Evolutionary conservation across 345 rosid genomes (phyloP), one percentile per base, ranked within the genome.

Genomic region (Adansonia digitata): DNA sequence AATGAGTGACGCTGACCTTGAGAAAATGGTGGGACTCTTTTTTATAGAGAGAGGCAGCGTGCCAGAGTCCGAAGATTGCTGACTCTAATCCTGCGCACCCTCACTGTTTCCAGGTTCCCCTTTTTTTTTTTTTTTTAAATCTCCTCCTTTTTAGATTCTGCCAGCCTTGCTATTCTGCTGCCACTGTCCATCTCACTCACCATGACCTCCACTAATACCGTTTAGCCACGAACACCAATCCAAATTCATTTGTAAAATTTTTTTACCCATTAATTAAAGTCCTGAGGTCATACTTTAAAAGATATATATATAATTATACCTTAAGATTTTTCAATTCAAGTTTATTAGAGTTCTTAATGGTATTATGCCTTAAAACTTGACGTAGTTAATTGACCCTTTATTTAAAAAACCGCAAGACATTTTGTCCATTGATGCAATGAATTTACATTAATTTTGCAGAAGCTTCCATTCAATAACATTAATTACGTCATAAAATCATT

Each of bases 1-100:
- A 75, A 78, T 72, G 71, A 37, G 82, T 77, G 85, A 80, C 82
- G 82, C 86, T 85, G 88, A 85, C 86, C 69, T 35, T 61, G 66
- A 74, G 53, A 69, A 76, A 73, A 46, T 55, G 72, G 70, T 42
- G 71, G 55, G 81, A 77, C 81, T 71, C 42, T 39, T 0, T 48
- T 65, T 31, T 63, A 66, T 48, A n/a, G 40, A 55, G 15, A 17
- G 6, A 27, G 45, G 7, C 45, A n/a, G 26, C 1, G 34, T 1
- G 34, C 2, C 20, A 60, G 56, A 52, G 29, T 39, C 62, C 20
- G 17, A 37, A 39, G 48, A 43, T 26, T 68, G 74, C 51, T 67
- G 74, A 74, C 77, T 43, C 79, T 77, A 5, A 40, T 83, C 84
- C 79, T 83, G 84, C 86, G 86, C 86, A 76, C 75, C 72, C 22